Conservation (phyloP, 2,329 filamentous ascomycete genomes). For the Fusarium poae region DNA sequence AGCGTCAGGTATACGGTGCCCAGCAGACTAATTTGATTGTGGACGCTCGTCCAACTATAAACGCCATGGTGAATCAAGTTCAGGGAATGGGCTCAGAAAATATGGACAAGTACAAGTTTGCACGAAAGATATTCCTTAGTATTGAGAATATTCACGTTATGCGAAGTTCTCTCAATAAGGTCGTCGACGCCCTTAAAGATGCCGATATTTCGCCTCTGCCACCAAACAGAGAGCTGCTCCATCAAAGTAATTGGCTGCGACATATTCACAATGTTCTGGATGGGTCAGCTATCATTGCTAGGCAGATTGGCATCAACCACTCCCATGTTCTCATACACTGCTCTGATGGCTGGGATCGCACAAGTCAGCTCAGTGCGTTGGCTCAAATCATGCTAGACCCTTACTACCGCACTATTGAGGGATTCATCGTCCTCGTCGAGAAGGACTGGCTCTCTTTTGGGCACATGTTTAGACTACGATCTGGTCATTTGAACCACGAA, state of each 20-base stretch:
- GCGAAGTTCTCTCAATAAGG: conserved; percentile 88
- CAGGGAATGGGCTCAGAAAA: conserved; percentile 95
- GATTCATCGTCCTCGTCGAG: conserved; percentile 93
- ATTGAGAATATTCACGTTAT: conserved; percentile 99
- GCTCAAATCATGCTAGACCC: conserved; percentile 95
- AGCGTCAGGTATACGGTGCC: conserved; percentile 83
- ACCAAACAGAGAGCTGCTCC: conserved; percentile 83
- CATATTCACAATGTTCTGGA: conserved; percentile 89
- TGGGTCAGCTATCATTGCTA: conserved; percentile 85
- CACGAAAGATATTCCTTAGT: conserved; percentile 89
- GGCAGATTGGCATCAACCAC: conserved; percentile 90
- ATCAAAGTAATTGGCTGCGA: conserved; percentile 89
- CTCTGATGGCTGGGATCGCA: conserved; percentile 98
- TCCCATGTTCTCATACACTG: conserved; percentile 97
- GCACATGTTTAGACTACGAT: conserved; percentile 96
- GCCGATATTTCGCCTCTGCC: conserved; percentile 87
- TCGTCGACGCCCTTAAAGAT: conserved; percentile 91
- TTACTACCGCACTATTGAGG: conserved; percentile 92
- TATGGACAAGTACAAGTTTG: conserved; percentile 96
- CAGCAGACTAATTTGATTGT: conserved; percentile 96
- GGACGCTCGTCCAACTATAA: conserved; percentile 92
- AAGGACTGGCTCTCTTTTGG: conserved; percentile 99
- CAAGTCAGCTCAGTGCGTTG: conserved; percentile 91
- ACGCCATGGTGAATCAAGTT: conserved; percentile 94
- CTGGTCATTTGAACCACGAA: conserved; percentile 87